Evolutionary conservation across 306 rosid genomes (phyloP).

Genomic region (Vigna reflexopilosa): DNA sequence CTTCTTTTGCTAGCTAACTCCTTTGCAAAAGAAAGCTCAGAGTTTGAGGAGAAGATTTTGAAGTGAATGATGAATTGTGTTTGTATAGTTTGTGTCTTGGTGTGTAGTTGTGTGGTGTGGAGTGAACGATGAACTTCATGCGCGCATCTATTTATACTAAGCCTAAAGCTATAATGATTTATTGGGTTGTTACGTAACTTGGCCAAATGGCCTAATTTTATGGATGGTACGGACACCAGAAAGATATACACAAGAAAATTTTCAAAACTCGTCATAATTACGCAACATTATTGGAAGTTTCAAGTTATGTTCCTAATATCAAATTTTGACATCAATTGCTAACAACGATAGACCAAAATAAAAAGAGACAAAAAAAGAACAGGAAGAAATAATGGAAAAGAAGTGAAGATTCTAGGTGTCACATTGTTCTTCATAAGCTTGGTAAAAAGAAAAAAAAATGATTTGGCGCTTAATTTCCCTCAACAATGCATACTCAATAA

Average conservation of each 20-base stretch:
- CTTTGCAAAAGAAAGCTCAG: neutral
- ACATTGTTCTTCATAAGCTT: conserved; percentile 11
- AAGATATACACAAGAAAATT: conserved; percentile 2
- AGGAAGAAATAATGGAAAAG: conserved; percentile 13
- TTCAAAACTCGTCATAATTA: conserved; percentile 21
- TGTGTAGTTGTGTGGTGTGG: conserved; percentile 1
- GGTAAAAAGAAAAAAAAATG: neutral
- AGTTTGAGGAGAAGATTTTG: conserved; percentile 10
- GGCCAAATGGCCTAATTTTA: conserved; percentile 32
- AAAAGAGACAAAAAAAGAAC: neutral
- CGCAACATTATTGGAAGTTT: conserved; percentile 1
- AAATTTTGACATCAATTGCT: neutral
- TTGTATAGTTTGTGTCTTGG: neutral
- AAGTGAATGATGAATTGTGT: conserved; percentile 10
- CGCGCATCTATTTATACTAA: conserved; percentile 45
- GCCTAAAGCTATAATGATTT: conserved; percentile 24
- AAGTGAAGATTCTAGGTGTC: conserved; percentile 56
- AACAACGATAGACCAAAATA: neutral
- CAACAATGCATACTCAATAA: conserved; percentile 26
- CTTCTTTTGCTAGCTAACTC: neutral
- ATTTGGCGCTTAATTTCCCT: neutral
- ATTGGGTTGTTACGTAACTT: neutral
- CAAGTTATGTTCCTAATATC: neutral
- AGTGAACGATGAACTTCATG: conserved; percentile 26
- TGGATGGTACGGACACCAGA: conserved; percentile 2